These are phyloP conservation scores for Leptodontidium sp. DNA, from an alignment of 2,329 filamentous ascomycete genomes.

Conservation along the genomic window DNA sequence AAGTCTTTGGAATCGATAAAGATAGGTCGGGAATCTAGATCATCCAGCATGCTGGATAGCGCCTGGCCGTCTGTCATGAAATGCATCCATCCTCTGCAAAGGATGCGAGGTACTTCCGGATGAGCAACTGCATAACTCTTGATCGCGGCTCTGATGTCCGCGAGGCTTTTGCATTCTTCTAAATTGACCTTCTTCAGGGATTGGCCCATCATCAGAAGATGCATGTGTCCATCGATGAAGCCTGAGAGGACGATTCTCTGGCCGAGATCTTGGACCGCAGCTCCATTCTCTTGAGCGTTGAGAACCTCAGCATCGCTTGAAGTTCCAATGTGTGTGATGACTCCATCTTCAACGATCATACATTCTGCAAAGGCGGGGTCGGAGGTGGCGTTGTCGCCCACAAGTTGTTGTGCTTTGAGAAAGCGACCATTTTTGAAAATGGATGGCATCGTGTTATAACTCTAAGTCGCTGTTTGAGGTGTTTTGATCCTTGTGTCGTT, in stretches of 20 bases:
- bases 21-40: conserved; percentile 59
- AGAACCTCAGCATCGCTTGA: conserved; percentile 45
- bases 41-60: conserved; percentile 59
- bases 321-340: conserved; percentile 52
- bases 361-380: conserved; percentile 47
- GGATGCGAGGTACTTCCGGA: conserved; percentile 55
- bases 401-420: background rate
- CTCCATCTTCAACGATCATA: conserved; percentile 56
- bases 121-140: conserved; percentile 54
- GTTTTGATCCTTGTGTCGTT: background rate
- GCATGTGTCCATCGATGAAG: conserved; percentile 66
- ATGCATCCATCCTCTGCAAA: conserved; percentile 65
- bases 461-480: background rate
- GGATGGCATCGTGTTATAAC: background rate
- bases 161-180: conserved; percentile 54
- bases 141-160: conserved; percentile 59
- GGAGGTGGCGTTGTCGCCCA: background rate
- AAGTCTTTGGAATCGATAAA: conserved; percentile 65
- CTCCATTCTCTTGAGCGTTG: conserved; percentile 6
- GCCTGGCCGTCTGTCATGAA: conserved; percentile 60
- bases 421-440: conserved; percentile 3
- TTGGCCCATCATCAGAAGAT: conserved; percentile 63
- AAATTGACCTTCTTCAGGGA: conserved; percentile 60
- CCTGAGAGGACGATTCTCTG: conserved; percentile 58
- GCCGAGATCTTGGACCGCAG: conserved; percentile 47